These are phyloP conservation scores for Rhizopogon roseolus DNA, from an alignment of 768 basidiomycete genomes.

Conservation along the genomic window DNA sequence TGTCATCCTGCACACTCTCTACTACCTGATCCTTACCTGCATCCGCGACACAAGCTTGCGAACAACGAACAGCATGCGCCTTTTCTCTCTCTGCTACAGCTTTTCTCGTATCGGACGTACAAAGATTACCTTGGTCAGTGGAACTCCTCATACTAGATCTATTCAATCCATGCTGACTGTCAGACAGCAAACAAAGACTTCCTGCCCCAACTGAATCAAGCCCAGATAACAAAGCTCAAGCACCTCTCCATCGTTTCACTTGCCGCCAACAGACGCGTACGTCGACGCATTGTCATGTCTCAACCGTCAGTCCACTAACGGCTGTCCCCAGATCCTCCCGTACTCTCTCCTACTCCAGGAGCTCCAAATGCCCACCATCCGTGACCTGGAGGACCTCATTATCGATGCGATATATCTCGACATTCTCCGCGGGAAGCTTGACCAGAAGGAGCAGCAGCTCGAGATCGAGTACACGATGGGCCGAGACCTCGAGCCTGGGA, in stretches of 20 bases:
- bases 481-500: slow-evolving; percentile 79
- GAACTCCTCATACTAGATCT: background rate
- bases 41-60: slow-evolving; percentile 47
- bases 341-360: slow-evolving; percentile 68
- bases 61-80: slow-evolving; percentile 59
- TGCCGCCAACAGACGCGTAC: slow-evolving; percentile 70
- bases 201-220: slow-evolving; percentile 62
- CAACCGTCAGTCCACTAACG: background rate
- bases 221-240: slow-evolving; percentile 85
- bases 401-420: slow-evolving; percentile 96
- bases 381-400: slow-evolving; percentile 93
- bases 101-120: slow-evolving; percentile 90
- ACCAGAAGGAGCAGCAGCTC: slow-evolving; percentile 86
- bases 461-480: slow-evolving; percentile 94
- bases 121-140: slow-evolving; percentile 71
- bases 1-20: slow-evolving; percentile 11
- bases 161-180: background rate
- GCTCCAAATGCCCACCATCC: slow-evolving; percentile 73
- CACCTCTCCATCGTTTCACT: slow-evolving; percentile 89
- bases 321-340: slow-evolving; percentile 62
- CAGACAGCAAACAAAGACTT: slow-evolving; percentile 56
- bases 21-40: background rate
- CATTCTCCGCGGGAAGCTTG: slow-evolving; percentile 84
- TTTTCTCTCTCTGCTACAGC: slow-evolving; percentile 62
- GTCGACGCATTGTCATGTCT: slow-evolving; percentile 19